A percentile compares a stretch with the other conserved stretches of the same genome.
These are phyloP conservation scores for Skeletonema tropicum DNA, from an alignment of 108 stramenopile species.

Conservation along the genomic window DNA sequence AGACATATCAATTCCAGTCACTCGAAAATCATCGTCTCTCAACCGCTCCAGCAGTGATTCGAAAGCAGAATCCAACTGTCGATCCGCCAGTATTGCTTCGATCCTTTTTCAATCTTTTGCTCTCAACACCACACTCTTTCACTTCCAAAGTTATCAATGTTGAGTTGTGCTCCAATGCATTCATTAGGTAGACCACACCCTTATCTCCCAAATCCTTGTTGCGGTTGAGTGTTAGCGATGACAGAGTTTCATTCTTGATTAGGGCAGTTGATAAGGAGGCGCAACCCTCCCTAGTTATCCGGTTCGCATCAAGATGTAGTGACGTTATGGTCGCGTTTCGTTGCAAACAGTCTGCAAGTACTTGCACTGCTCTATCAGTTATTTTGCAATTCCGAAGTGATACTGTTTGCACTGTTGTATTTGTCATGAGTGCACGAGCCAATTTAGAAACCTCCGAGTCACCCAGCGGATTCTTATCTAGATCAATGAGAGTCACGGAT, in stretches of 20 bases:
- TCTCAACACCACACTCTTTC: constrained; percentile 6
- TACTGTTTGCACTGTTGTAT: constrained; percentile 11
- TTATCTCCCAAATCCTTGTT: constrained; percentile 28
- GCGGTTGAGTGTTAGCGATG: constrained; percentile 11
- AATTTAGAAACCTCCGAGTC: constrained; percentile 24
- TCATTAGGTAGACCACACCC: constrained; percentile 24
- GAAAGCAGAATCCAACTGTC: constrained; percentile 36
- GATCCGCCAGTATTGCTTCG: constrained; percentile 20
- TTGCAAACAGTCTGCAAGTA: constrained; percentile 10
- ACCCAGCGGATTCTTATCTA: constrained; percentile 8
- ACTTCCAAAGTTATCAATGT: constrained; percentile 25
- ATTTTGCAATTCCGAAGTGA: constrained; percentile 11
- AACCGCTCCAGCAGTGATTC: constrained; percentile 37
- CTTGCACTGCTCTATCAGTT: constrained; percentile 9
- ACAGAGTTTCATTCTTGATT: constrained; percentile 33
- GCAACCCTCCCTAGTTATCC: constrained; percentile 24
- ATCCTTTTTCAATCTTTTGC: constrained; percentile 19
- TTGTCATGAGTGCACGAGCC: constrained; percentile 16
- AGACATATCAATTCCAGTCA: constrained; percentile 36
- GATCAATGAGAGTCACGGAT: constrained; percentile 17
- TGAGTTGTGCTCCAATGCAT: constrained; percentile 29
- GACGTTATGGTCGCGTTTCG: constrained; percentile 12
- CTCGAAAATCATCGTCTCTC: constrained; percentile 39
- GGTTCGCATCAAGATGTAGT: constrained; percentile 27
- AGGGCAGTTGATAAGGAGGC: constrained; percentile 22